A percentile compares a stretch with the other conserved stretches of the same genome.
These are phyloP conservation scores for Lactarius deliciosus DNA, from an alignment of 768 basidiomycete species.

Conservation along the genomic window DNA sequence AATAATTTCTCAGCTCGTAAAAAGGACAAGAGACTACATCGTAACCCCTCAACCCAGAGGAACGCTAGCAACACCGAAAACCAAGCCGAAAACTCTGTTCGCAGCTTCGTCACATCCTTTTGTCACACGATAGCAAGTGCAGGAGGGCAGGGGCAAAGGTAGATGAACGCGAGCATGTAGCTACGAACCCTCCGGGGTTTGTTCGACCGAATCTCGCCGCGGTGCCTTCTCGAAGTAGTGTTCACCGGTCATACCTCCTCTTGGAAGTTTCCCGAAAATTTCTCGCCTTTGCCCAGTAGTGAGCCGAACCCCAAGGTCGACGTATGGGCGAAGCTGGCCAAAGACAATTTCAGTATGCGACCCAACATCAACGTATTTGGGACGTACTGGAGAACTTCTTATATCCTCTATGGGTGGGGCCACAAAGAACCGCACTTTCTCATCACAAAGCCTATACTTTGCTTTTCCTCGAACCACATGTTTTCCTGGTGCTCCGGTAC, in stretches of 20 bases:
- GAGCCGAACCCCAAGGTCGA: conserved; percentile 47
- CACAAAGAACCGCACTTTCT: conserved; percentile 80
- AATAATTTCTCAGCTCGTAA: not conserved
- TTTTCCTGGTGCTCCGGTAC: conserved; percentile 87
- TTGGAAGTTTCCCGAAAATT: conserved; percentile 38
- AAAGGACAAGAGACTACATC: not conserved
- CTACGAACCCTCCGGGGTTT: conserved; percentile 3
- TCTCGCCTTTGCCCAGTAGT: conserved; percentile 32
- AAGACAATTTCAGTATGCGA: conserved; percentile 7
- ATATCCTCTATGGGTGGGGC: conserved; percentile 73
- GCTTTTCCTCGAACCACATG: conserved; percentile 75
- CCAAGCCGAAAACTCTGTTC: not conserved
- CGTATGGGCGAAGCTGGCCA: conserved; percentile 68
- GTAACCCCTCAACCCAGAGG: not conserved
- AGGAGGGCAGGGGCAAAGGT: not conserved
- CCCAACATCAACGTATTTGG: not conserved
- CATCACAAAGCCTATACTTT: conserved; percentile 80
- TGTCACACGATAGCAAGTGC: not conserved
- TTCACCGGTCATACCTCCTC: conserved; percentile 36
- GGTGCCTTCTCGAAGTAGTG: conserved; percentile 36
- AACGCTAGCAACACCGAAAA: not conserved
- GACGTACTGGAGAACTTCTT: conserved; percentile 53
- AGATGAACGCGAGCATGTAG: not conserved
- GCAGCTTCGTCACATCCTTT: not conserved
- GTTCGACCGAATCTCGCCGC: conserved; percentile 17